Conservation (phyloP, 2,329 filamentous ascomycete genomes). For the Claviceps humidiphila region DNA sequence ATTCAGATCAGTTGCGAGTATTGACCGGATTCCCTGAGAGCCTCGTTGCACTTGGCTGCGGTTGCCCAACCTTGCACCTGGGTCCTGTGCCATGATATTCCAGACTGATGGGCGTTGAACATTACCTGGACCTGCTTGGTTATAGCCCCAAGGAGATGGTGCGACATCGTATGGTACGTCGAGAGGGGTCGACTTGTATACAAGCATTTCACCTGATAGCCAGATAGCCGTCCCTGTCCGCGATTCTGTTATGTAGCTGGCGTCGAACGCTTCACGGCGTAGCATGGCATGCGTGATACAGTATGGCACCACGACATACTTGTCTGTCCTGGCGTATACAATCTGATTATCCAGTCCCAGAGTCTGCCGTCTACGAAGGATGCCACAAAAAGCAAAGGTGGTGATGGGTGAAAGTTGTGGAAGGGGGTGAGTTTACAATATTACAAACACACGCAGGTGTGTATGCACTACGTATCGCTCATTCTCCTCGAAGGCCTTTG, state of each 20-base stretch:
- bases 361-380: background rate
- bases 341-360: background rate
- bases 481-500: background rate
- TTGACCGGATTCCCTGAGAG: background rate
- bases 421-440: background rate
- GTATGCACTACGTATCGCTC: too few relatives aligned
- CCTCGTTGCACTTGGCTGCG: background rate
- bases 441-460: too few relatives aligned
- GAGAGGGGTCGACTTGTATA: background rate
- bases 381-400: background rate
- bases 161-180: background rate
- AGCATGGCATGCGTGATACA: background rate
- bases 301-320: background rate
- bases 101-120: background rate
- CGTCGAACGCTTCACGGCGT: background rate
- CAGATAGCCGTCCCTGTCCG: background rate
- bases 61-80: background rate
- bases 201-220: background rate
- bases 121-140: background rate
- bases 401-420: background rate
- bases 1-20: background rate
- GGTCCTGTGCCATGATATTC: background rate
- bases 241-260: background rate
- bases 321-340: background rate
- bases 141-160: background rate